phyloP scores from a whole-genome alignment of 2,329 filamentous ascomycete species.

The Colletotrichum orbiculare region DNA sequence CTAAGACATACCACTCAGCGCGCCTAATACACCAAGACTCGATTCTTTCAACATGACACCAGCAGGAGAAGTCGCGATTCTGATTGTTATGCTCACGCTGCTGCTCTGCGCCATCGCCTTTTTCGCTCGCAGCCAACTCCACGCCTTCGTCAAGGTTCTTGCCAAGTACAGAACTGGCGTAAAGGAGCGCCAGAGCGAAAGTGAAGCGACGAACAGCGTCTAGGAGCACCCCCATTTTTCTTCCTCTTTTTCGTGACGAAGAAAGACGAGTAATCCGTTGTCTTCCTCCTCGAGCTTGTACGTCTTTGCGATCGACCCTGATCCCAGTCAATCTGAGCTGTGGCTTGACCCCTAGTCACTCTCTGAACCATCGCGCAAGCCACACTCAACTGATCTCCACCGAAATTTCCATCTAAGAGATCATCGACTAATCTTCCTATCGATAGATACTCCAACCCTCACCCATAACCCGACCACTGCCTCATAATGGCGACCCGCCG shows the following conservation, averaged over 20 bases:
- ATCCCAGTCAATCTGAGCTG: conserved; percentile 18
- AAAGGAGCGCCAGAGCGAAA: conserved; percentile 14
- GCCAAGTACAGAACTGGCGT: conserved; percentile 15
- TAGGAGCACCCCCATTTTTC: conserved; percentile 6
- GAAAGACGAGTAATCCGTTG: too few species aligned
- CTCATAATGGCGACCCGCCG: conserved; percentile 22
- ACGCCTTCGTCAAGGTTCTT: conserved; percentile 42
- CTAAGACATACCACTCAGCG: background rate
- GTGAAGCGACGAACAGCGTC: conserved; percentile 9
- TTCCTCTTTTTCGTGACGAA: too few species aligned
- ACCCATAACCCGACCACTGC: conserved; percentile 8
- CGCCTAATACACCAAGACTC: background rate
- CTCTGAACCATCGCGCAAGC: conserved; percentile 23
- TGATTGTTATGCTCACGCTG: conserved; percentile 46
- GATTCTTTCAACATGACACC: conserved; percentile 42
- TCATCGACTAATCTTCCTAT: conserved; percentile 26
- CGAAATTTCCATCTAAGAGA: conserved; percentile 32
- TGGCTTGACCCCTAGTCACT: conserved; percentile 29
- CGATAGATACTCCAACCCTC: conserved; percentile 30
- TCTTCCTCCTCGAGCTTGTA: background rate
- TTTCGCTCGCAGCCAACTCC: conserved; percentile 44
- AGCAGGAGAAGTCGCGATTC: conserved; percentile 45
- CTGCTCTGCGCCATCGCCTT: conserved; percentile 45
- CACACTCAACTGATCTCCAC: conserved; percentile 33
- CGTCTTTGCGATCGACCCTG: background rate